These are phyloP conservation scores for Evernia prunastri DNA, from an alignment of 495 filamentous ascomycete species.

Conservation along the genomic window DNA sequence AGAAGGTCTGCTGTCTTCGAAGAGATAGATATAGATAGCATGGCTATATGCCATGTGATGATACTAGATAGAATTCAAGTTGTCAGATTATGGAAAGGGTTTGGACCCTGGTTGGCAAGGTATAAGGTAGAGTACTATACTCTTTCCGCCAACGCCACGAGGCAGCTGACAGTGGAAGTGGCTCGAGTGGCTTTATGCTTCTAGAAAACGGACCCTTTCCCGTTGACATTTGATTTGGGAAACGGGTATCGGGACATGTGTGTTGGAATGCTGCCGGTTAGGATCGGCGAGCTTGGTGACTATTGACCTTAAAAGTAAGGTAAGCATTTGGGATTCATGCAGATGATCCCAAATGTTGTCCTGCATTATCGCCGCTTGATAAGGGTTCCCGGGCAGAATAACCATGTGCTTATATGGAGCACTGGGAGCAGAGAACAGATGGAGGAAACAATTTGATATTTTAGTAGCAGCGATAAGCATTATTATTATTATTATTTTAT, in stretches of 20 bases:
- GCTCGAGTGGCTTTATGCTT: neutral
- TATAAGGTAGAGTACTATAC: neutral
- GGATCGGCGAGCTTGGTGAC: neutral
- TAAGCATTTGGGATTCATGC: neutral
- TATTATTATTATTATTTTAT: no score
- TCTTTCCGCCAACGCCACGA: neutral
- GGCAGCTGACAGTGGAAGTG: no score
- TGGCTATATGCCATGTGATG: neutral
- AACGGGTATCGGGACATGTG: no score
- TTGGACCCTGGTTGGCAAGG: neutral
- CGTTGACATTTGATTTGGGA: neutral
- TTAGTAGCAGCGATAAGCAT: no score
- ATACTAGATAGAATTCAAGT: neutral
- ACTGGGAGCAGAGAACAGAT: neutral
- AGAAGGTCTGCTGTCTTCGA: neutral
- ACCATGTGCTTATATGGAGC: neutral
- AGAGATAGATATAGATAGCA: neutral
- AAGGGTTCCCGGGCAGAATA: conserved; percentile 12
- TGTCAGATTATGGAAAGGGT: neutral
- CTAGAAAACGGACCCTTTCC: neutral
- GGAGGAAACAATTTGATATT: neutral
- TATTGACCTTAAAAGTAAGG: no score
- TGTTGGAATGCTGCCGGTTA: neutral
- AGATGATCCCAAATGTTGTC: conserved; percentile 1
- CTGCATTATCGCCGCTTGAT: conserved; percentile 17